phyloP scores from a whole-genome alignment of 1,284 basidiomycete species.

The Cutaneotrichosporon sp. region DNA sequence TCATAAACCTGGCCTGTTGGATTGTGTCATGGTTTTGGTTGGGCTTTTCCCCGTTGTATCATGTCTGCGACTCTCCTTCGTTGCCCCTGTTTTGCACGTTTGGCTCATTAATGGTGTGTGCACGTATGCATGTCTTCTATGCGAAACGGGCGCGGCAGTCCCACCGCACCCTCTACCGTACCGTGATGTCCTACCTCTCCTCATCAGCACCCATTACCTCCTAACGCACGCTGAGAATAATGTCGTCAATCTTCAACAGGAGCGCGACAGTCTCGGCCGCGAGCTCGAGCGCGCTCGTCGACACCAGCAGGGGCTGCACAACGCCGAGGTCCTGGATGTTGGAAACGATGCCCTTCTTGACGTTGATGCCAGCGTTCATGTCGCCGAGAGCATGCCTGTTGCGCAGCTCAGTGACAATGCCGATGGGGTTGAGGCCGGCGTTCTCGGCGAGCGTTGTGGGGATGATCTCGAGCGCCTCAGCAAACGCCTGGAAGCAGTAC shows the following conservation, averaged over 20 bases:
- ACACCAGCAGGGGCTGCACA: conserved; percentile 91
- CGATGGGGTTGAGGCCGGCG: conserved; percentile 95
- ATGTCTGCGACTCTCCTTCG: neutral
- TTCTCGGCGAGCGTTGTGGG: conserved; percentile 98
- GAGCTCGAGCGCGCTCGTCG: conserved; percentile 92
- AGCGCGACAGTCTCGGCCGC: conserved; percentile 97
- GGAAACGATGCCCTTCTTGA: conserved; percentile 92
- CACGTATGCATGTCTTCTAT: conserved; percentile 13
- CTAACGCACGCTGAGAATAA: conserved; percentile 45
- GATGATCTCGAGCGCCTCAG: conserved; percentile 96
- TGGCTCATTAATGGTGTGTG: neutral
- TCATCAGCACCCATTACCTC: neutral
- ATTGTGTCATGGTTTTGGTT: neutral
- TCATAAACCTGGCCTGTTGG: neutral
- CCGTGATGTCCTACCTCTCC: conserved; percentile 9
- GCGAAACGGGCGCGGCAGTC: neutral
- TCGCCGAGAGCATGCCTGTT: conserved; percentile 97
- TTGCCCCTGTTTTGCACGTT: neutral
- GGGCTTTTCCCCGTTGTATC: neutral
- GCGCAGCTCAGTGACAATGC: conserved; percentile 95
- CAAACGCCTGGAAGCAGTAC: conserved; percentile 98
- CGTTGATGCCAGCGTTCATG: conserved; percentile 94
- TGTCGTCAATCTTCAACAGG: conserved; percentile 95
- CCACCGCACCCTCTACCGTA: neutral
- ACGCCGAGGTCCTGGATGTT: conserved; percentile 70